phyloP scores from a whole-genome alignment of 495 filamentous ascomycete species.

The Elasticomyces elasticus region DNA sequence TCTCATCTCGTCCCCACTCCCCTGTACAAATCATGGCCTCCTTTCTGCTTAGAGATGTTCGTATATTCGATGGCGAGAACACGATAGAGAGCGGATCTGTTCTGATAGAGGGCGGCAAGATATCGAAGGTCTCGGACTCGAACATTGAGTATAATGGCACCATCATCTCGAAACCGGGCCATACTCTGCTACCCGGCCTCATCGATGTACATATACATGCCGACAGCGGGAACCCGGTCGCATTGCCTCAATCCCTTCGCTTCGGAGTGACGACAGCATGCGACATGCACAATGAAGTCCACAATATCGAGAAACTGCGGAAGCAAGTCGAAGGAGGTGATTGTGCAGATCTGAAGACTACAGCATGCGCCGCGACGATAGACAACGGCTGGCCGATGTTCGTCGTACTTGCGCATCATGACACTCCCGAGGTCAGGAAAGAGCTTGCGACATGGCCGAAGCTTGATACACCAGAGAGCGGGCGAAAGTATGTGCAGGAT shows the following conservation, averaged over 20 bases:
- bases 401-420: constrained; percentile 26
- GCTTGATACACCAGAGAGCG: constrained; percentile 23
- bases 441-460: constrained; percentile 32
- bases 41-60: constrained; percentile 31
- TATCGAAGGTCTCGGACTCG: constrained; percentile 18
- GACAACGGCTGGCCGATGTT: constrained; percentile 32
- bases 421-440: constrained; percentile 12
- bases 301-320: constrained; percentile 43
- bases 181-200: constrained; percentile 31
- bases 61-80: constrained; percentile 30
- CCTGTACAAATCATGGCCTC: constrained; percentile 20
- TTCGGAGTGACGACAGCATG: constrained; percentile 33
- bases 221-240: constrained; percentile 25
- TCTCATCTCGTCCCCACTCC: neutral
- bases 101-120: constrained; percentile 27
- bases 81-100: constrained; percentile 25
- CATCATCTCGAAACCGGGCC: constrained; percentile 25
- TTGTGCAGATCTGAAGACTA: constrained; percentile 28
- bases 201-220: constrained; percentile 33
- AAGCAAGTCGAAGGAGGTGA: constrained; percentile 30
- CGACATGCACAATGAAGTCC: constrained; percentile 31
- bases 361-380: constrained; percentile 27
- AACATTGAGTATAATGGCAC: constrained; percentile 7
- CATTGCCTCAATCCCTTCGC: constrained; percentile 27
- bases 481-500: constrained; percentile 23